Conservation (phyloP, 192 early-diverging fungal genomes). For the Spinellus fusiger region DNA sequence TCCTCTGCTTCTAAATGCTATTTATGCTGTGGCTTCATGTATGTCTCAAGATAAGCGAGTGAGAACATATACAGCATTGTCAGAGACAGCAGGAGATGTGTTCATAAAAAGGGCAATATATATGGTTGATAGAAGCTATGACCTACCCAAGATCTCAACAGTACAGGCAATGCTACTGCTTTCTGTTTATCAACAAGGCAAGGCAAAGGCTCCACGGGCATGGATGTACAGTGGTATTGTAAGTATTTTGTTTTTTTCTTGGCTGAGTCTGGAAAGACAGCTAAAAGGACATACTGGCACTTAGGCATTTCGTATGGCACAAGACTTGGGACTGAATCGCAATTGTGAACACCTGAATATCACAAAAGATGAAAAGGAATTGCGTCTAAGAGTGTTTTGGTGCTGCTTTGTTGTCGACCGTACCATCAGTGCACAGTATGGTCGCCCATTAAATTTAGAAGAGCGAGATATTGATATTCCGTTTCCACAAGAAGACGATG, state of each 20-base stretch:
- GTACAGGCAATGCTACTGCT: constrained; percentile 64
- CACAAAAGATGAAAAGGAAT: constrained; percentile 49
- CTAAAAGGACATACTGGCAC: background rate
- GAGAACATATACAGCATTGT: constrained; percentile 34
- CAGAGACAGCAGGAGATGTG: constrained; percentile 42
- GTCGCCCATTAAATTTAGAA: constrained; percentile 47
- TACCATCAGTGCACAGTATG: constrained; percentile 57
- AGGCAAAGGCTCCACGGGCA: constrained; percentile 55
- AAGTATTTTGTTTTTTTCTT: constrained; percentile 17
- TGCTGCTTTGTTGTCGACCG: constrained; percentile 65
- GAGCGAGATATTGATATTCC: constrained; percentile 41
- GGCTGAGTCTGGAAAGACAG: too few species aligned
- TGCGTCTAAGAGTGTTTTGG: constrained; percentile 71
- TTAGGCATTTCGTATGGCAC: constrained; percentile 67
- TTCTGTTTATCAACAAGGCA: constrained; percentile 61
- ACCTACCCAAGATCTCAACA: constrained; percentile 48
- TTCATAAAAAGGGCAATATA: constrained; percentile 65
- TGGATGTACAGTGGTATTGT: constrained; percentile 74
- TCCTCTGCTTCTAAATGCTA: constrained; percentile 46
- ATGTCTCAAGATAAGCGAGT: constrained; percentile 37
- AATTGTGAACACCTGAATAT: constrained; percentile 55
- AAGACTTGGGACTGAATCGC: constrained; percentile 70
- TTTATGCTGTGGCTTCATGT: constrained; percentile 43
- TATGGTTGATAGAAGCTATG: constrained; percentile 63
- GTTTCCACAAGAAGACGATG: constrained; percentile 31